Evolutionary conservation across 2,329 filamentous ascomycete species (phyloP), one percentile per base, ranked within the genome.

Genomic region (Venturia asperata): DNA sequence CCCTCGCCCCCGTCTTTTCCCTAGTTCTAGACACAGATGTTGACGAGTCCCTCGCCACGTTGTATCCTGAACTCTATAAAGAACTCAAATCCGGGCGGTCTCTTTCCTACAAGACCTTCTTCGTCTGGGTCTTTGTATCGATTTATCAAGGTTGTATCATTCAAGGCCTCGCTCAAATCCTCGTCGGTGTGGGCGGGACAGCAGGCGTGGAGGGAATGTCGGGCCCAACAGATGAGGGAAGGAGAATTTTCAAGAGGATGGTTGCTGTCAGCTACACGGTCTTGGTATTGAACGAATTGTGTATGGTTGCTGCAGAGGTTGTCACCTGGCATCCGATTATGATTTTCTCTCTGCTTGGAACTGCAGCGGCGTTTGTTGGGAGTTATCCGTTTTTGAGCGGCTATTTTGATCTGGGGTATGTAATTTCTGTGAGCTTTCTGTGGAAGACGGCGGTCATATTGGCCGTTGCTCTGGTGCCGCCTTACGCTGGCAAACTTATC

Each of bases 21-120:
- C 86, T 99, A 7, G 92, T 97, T 1, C 84, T 99, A 1, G 94
- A 99, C 78, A 89, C 89, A 72, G 94, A 99, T 71, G 93, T 99
- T 5, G 92, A 97, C 72, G 93, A 97, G 77, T 86, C 89, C 63
- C 83, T 99, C 5, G 92, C 94, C 24, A 97, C 94, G 70, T 82
- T 99, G 5, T 99, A 99, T 74, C 95, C 94, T 0, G 94, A 99
- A 72, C 84, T 99, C 1, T 99, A 99, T 82, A 96, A 96, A 74
- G 95, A 99, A 74, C 82, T 99, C n/a, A 97, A 93, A 0, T 85
- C 86, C 0, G 93, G 93, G 11, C 87, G 90, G 17, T 92, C 89
- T 5, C 83, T 99, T 21, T 92, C 88, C 63, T 97, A 97, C 77
- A 87, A 89, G 64, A 96, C 92, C 13, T 99, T 99, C 79, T 96